Conservation (phyloP, 768 basidiomycete species). For the Psilocybe cyanescens region DNA sequence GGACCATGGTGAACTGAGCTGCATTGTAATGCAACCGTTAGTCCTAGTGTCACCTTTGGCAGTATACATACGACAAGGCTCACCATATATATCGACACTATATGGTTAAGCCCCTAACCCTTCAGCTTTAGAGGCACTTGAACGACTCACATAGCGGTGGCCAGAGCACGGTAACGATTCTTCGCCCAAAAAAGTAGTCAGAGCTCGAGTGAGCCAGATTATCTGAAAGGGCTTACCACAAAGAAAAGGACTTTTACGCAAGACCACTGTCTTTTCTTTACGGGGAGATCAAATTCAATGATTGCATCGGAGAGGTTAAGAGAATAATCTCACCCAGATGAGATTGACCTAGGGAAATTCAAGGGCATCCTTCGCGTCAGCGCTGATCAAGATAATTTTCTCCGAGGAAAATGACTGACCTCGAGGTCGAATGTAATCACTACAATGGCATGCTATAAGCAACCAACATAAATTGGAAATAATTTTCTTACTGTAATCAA, state of each 20-base stretch:
- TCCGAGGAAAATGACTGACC: not conserved
- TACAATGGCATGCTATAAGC: no score
- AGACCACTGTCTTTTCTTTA: conserved; percentile 2
- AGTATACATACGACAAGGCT: no score
- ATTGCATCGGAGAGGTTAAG: no score
- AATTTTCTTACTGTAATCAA: not conserved
- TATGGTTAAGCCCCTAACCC: not conserved
- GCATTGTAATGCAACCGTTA: not conserved
- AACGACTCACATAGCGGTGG: not conserved
- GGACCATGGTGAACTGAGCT: not conserved
- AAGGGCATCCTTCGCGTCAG: no score
- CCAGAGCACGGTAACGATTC: conserved; percentile 2
- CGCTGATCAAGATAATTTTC: not conserved
- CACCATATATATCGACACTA: conserved; percentile 2
- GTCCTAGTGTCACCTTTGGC: not conserved
- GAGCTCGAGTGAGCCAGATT: not conserved
- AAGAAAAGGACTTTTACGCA: not conserved
- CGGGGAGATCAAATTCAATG: not conserved
- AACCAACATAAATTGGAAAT: not conserved
- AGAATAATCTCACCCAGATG: not conserved
- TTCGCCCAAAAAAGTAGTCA: not conserved
- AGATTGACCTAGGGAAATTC: not conserved
- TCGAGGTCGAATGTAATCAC: no score
- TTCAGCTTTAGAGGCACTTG: no score
- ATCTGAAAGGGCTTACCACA: no score